Evolutionary conservation across 208 protist species (phyloP), one percentile per base, ranked within the genome.

Genomic region (Leishmania braziliensis): DNA sequence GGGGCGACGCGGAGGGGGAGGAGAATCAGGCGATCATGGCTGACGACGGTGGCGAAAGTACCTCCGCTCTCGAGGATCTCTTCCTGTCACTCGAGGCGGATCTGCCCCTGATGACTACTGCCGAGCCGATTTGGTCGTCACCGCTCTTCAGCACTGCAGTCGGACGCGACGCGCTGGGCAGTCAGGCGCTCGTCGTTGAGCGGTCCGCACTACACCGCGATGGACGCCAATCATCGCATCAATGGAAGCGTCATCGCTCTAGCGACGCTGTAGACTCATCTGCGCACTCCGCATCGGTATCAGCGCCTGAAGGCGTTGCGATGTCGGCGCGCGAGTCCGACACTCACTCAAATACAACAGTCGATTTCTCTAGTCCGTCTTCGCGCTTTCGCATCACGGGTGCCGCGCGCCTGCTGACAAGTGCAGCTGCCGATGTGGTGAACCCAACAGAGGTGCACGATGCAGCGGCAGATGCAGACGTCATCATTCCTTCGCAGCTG

Each of bases 51-150:
- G 50, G 18, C 20, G 70, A n/a, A 12, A 10, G 53, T 5, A 0
- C 58, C 4, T 58, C 75, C 4, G 68, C 69, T 20, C 75, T 84
- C 46, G 81, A 84, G 46, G 65, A 70, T 33, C 60, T 84, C 18
- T 84, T 84, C 10, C 46, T 53, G 23, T 14, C 70, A 1, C 70
- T 84, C 53, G 81, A 84, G 46, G 81, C 68, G 5, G 81, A 84
- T 54, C 5, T 80, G 12, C 60, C 75, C 8, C 18, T 3, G 3
- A 1, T 63, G 16, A 43, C 36, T 1, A 20, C 29, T 8, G 73
- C 63, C 9, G 36, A 50, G 1, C 56, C 68, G 36, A 33, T 56
- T 5, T 84, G 75, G 70, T 43, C 74, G 53, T 33, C 56, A 8
- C 73, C 39, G 54, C 36, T n/a, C 54, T 60, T 75, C 4, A 62